phyloP scores from a whole-genome alignment of 192 early-diverging fungal species.

The Rhizoclosmatium sp. region DNA sequence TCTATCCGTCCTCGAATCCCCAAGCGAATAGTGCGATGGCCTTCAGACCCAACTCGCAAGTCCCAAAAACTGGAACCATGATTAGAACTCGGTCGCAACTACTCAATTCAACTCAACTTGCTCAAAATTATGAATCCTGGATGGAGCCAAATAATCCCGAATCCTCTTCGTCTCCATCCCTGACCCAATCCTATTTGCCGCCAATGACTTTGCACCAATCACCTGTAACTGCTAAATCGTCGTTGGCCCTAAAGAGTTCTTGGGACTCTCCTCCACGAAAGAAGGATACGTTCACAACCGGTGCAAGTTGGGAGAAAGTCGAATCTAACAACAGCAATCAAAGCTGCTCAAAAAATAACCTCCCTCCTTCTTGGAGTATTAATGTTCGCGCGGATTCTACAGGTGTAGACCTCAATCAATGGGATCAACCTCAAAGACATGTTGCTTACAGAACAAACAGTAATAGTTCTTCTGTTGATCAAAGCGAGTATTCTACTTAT shows the following conservation, averaged over 20 bases:
- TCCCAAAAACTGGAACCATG: not conserved
- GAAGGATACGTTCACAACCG: slow-evolving; percentile 17
- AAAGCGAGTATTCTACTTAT: not conserved
- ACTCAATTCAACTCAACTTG: slow-evolving; percentile 5
- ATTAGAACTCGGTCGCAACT: slow-evolving; percentile 2
- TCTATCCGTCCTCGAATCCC: slow-evolving; percentile 1
- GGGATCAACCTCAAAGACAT: not conserved
- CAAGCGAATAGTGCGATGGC: not conserved
- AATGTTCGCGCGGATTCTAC: not conserved
- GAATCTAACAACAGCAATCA: not conserved
- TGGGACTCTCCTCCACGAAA: slow-evolving; percentile 34
- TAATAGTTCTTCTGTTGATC: not conserved
- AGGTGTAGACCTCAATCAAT: not conserved
- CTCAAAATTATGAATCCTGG: not conserved
- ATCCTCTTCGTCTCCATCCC: too few relatives aligned
- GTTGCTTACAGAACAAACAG: not conserved
- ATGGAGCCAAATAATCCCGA: not conserved
- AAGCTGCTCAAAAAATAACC: not conserved
- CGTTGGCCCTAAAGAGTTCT: not conserved
- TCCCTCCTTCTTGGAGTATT: not conserved
- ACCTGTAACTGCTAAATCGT: too few relatives aligned
- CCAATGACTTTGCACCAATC: too few relatives aligned
- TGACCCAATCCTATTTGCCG: too few relatives aligned
- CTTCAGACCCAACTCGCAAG: not conserved
- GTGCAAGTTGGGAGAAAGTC: slow-evolving; percentile 15